Evolutionary conservation across 768 basidiomycete genomes (phyloP), one percentile per base, ranked within the genome.

Genomic region (Termitomyces eurrhizus): DNA sequence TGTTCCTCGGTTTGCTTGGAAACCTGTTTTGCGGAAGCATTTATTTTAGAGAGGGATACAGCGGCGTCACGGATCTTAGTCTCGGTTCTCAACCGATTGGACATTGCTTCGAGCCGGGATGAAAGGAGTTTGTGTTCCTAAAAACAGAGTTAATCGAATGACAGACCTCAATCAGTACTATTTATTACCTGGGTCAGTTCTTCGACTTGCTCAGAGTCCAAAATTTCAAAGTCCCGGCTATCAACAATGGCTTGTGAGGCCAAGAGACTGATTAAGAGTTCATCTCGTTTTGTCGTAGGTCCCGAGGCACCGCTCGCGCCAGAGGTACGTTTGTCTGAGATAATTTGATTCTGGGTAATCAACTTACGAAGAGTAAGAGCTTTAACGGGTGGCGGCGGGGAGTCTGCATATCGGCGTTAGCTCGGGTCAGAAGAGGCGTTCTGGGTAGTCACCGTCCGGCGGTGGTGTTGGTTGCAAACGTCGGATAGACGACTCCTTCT

Each of bases 191-290:
- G 82, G 73, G 80, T 80, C 50, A 81, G 70, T 42, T 79, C 79
- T 57, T 81, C 83, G 24, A 83, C 78, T 60, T 82, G 78, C 65
- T 78, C 77, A 9, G 72, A 78, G 45, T 81, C 83, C 48, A 95
- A 78, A 24, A 97, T 87, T 56, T 88, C 85, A 69, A 84, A 92
- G 49, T 85, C 85, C 35, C 90, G 86, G 67, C 92, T 92, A 67
- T 98, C 94, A n/a, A 98, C 87, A 45, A 92, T 85, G 5, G 96
- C 96, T 73, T 98, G 94, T 57, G 94, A 94, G 45, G 95, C 91
- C 64, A 98, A 77, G 44, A 99, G 81, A 70, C 90, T 91, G 70
- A 97, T 82, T 64, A 98, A 80, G 50, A 98, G 82, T 63, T 95
- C 92, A 67, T 97, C 94, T 49, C 88, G 81, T 16, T 83, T 84